phyloP scores from a whole-genome alignment of 2,329 filamentous ascomycete genomes.

The Lasiodiplodia sp. region DNA sequence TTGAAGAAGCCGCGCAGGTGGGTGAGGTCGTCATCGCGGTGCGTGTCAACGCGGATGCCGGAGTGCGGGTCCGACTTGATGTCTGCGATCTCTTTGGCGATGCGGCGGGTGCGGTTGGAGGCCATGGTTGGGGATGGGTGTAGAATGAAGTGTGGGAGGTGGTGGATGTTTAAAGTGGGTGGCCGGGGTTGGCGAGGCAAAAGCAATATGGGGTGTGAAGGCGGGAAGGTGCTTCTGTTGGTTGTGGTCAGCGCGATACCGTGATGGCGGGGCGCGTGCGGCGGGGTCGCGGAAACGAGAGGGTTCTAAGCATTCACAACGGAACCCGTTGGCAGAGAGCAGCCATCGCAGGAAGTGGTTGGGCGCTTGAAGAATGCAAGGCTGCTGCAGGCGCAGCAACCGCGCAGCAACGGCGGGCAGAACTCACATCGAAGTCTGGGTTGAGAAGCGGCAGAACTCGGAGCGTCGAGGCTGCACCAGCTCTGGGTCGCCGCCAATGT shows the following conservation, averaged over 20 bases:
- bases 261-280: not conserved
- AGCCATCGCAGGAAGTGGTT: not conserved
- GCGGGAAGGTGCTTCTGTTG: constrained; percentile 7
- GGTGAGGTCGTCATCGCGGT: constrained; percentile 72
- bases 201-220: constrained; percentile 4
- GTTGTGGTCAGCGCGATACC: constrained; percentile 13
- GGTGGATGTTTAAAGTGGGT: not conserved
- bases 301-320: not conserved
- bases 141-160: not conserved
- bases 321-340: not conserved
- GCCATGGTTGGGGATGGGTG: constrained; percentile 52
- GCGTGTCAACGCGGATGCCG: constrained; percentile 60
- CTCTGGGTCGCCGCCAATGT: constrained; percentile 8
- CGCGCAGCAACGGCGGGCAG: not conserved
- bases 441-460: not conserved
- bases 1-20: constrained; percentile 84
- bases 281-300: not conserved
- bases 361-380: not conserved
- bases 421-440: constrained; percentile 4
- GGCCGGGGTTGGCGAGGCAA: constrained; percentile 12
- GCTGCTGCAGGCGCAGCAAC: constrained; percentile 2
- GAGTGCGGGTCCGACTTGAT: constrained; percentile 29
- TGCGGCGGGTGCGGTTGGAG: constrained; percentile 65
- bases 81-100: constrained; percentile 51
- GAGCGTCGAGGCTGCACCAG: not conserved